Evolutionary conservation across 1,284 basidiomycete species (phyloP).

Genomic region (Pterulicium gracile): DNA sequence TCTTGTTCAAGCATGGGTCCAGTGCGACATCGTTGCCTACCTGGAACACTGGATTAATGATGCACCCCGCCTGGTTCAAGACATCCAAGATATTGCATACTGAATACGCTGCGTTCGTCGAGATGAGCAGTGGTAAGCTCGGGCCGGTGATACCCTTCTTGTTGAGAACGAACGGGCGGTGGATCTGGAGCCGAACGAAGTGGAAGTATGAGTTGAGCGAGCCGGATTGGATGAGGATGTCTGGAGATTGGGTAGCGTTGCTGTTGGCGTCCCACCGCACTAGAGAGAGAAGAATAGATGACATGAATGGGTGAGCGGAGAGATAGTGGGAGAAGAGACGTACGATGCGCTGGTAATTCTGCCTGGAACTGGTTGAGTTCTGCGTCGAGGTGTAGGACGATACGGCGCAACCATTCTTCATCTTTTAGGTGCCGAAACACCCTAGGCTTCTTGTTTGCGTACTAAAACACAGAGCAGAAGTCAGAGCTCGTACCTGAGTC

Average conservation of each 20-base stretch:
- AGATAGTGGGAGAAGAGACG: conserved; percentile 9
- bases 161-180: conserved; percentile 40
- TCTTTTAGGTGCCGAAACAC: conserved; percentile 24
- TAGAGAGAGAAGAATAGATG: neutral
- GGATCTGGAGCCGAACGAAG: conserved; percentile 38
- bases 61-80: neutral
- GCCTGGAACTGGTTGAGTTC: conserved; percentile 39
- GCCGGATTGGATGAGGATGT: conserved; percentile 37
- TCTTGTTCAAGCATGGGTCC: neutral
- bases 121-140: neutral
- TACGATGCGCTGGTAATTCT: conserved; percentile 30
- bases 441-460: conserved; percentile 34
- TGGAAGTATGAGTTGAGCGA: conserved; percentile 38
- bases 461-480: conserved; percentile 12
- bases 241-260: too few relatives aligned
- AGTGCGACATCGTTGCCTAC: neutral
- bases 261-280: conserved; percentile 38
- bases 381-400: conserved; percentile 35
- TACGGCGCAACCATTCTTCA: conserved; percentile 26
- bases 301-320: neutral
- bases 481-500: neutral
- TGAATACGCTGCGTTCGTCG: neutral
- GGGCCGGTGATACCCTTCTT: neutral
- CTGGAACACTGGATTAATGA: neutral
- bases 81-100: neutral